Evolutionary conservation across 1,284 basidiomycete genomes (phyloP).

Genomic region (Naganishia cerealis): DNA sequence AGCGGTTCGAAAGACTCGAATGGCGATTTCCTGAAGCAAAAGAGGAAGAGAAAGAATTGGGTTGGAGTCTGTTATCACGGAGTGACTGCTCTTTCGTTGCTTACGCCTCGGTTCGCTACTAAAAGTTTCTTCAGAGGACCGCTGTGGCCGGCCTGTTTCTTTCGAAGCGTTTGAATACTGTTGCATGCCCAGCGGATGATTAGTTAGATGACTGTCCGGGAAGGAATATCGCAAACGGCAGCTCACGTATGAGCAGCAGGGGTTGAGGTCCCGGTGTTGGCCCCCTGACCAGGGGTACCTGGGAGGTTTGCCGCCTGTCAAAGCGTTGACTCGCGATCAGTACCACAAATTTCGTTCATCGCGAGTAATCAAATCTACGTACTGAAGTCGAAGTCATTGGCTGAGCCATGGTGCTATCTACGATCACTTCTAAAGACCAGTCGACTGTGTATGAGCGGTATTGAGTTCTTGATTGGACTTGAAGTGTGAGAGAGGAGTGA

Average conservation of each 20-base stretch:
- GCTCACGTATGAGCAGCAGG: constrained; percentile 32
- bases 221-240: neutral
- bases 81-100: constrained; percentile 42
- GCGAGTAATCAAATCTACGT: neutral
- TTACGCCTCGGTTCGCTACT: constrained; percentile 90
- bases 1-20: constrained; percentile 96
- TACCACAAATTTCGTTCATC: neutral
- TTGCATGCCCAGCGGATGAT: constrained; percentile 38
- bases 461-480: neutral
- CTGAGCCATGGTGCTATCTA: constrained; percentile 23
- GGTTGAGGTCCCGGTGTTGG: constrained; percentile 30
- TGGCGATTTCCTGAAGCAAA: constrained; percentile 84
- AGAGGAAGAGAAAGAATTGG: neutral
- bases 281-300: constrained; percentile 27
- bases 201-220: neutral
- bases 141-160: constrained; percentile 84
- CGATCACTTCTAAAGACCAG: neutral
- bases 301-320: constrained; percentile 19
- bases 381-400: constrained; percentile 27
- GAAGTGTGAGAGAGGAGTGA: neutral
- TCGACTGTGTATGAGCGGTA: neutral
- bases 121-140: constrained; percentile 90
- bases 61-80: neutral
- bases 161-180: constrained; percentile 85
- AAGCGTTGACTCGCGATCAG: neutral